Evolutionary conservation across 192 early-diverging fungal genomes (phyloP).

Genomic region (Rhizoclosmatium globosum): DNA sequence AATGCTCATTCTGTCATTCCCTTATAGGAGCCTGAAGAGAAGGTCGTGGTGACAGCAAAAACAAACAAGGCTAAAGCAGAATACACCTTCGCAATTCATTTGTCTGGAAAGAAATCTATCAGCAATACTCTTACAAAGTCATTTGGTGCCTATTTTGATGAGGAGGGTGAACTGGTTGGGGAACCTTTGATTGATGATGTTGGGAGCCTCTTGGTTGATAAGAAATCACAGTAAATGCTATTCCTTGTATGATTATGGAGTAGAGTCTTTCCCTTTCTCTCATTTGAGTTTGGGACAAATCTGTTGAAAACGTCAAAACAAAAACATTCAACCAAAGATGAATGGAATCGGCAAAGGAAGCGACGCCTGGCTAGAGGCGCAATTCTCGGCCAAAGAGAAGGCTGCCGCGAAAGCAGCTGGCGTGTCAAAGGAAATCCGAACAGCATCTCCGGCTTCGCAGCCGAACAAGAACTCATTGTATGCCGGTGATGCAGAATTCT

Average conservation of each 20-base stretch:
- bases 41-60: slow-evolving; percentile 34
- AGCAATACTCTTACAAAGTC: slow-evolving; percentile 22
- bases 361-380: slow-evolving; percentile 26
- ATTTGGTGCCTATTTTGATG: slow-evolving; percentile 53
- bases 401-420: neutral
- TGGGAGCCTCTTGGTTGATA: slow-evolving; percentile 21
- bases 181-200: slow-evolving; percentile 35
- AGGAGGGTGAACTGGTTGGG: slow-evolving; percentile 46
- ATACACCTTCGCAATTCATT: slow-evolving; percentile 37
- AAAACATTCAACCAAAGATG: slow-evolving; percentile 25
- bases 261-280: neutral
- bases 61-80: slow-evolving; percentile 37
- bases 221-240: slow-evolving; percentile 23
- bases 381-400: slow-evolving; percentile 4
- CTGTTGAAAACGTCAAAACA: slow-evolving; percentile 18
- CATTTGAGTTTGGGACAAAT: neutral
- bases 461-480: neutral
- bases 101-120: slow-evolving; percentile 23
- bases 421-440: neutral
- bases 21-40: slow-evolving; percentile 39
- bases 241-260: neutral
- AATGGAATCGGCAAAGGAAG: slow-evolving; percentile 18
- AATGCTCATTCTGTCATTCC: neutral
- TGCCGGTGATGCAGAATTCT: neutral
- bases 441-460: neutral